Percentiles rank a stretch among this genome's conserved stretches.
Conservation (phyloP, 129 eudicot genomes). For the Kitagawia praeruptora region DNA sequence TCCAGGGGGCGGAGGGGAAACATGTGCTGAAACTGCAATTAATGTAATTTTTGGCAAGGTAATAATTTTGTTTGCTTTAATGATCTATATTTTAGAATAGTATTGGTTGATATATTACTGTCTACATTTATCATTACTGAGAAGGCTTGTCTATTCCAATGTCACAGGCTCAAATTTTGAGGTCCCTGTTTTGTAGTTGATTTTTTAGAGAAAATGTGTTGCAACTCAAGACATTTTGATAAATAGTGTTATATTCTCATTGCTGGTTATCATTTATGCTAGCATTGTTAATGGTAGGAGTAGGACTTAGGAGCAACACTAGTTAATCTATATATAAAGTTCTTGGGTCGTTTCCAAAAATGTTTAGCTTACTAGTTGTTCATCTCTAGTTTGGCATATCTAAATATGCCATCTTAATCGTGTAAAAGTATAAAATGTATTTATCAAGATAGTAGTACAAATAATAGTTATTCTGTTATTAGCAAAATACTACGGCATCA, state of each 20-base stretch:
- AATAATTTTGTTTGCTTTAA: neutral
- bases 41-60: conserved; percentile 85
- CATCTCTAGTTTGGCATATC: neutral
- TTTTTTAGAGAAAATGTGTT: neutral
- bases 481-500: neutral
- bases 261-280: neutral
- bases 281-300: neutral
- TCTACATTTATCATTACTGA: neutral
- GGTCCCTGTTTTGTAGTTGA: neutral
- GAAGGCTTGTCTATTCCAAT: neutral
- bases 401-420: neutral
- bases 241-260: neutral
- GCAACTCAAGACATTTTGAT: neutral
- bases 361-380: neutral
- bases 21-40: conserved; percentile 91
- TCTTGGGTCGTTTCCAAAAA: neutral
- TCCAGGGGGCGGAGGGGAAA: conserved; percentile 95
- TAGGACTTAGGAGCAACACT: neutral
- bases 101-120: neutral
- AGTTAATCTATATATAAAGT: neutral
- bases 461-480: neutral
- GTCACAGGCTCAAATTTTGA: neutral
- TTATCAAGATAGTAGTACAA: neutral
- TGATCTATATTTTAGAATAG: neutral
- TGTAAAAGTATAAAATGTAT: neutral